phyloP scores from a whole-genome alignment of 1,284 basidiomycete species.

The Cryptococcus depauperatus region DNA sequence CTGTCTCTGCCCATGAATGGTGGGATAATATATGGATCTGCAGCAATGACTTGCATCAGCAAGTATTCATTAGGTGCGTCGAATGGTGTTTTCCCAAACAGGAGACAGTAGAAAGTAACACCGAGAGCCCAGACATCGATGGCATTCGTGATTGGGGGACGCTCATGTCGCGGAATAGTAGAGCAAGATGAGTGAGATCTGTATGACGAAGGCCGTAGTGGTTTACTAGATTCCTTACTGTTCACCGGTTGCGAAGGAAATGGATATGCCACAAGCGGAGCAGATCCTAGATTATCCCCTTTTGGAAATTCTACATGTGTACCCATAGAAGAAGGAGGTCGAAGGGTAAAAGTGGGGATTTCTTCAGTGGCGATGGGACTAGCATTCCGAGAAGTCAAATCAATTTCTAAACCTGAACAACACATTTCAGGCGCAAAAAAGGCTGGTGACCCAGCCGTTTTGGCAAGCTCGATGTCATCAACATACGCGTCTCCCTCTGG shows the following conservation, averaged over 20 bases:
- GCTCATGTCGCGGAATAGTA: constrained; percentile 18
- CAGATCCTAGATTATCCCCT: constrained; percentile 10
- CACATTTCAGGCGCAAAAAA: constrained; percentile 97
- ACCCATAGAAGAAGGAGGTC: constrained; percentile 26
- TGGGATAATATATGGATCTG: constrained; percentile 65
- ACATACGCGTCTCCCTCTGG: constrained; percentile 53
- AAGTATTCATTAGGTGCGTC: constrained; percentile 62
- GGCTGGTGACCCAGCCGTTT: constrained; percentile 93
- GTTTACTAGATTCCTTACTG: constrained; percentile 26
- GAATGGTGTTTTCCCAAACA: constrained; percentile 78
- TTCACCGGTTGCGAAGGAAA: constrained; percentile 20
- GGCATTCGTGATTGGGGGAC: constrained; percentile 77
- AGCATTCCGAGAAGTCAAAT: constrained; percentile 11
- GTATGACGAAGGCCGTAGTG: constrained; percentile 24
- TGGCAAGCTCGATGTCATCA: constrained; percentile 80
- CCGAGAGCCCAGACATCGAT: constrained; percentile 99
- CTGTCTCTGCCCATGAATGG: constrained; percentile 66
- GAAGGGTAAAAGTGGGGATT: constrained; percentile 29
- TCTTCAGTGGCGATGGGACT: constrained; percentile 14
- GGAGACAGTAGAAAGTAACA: constrained; percentile 90
- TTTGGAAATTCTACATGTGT: constrained; percentile 1
- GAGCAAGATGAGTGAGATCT: constrained; percentile 29
- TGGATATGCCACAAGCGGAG: constrained; percentile 7
- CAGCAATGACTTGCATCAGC: constrained; percentile 76
- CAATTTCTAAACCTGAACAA: constrained; percentile 44